Conservation (phyloP, 2,329 filamentous ascomycete genomes). For the Xylaria sp. region DNA sequence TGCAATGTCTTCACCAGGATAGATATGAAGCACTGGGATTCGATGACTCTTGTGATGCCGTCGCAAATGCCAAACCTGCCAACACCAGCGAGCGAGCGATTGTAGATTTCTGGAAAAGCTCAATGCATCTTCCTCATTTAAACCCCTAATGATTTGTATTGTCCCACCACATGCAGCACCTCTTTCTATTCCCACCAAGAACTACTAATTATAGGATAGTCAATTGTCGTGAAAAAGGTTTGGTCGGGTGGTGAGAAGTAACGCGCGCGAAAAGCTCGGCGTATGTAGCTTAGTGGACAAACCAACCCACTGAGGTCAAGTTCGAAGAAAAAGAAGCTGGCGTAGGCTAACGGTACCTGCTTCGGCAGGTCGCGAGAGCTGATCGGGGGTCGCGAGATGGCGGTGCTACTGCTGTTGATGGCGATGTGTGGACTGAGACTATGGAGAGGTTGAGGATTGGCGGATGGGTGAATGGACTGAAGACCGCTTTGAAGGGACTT, state of each 20-base stretch:
- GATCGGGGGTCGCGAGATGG: background rate
- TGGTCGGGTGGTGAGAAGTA: background rate
- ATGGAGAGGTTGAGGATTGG: constrained; percentile 6
- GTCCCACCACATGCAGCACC: constrained; percentile 19
- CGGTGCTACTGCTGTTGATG: constrained; percentile 1
- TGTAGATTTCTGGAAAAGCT: constrained; percentile 30
- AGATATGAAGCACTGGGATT: constrained; percentile 37
- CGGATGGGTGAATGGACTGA: constrained; percentile 9
- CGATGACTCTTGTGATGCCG: constrained; percentile 32
- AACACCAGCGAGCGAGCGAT: constrained; percentile 30
- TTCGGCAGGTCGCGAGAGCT: background rate
- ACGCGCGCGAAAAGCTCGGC: background rate
- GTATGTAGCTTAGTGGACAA: constrained; percentile 5
- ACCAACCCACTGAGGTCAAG: background rate
- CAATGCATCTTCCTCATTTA: constrained; percentile 29
- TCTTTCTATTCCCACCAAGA: constrained; percentile 22
- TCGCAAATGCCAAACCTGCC: constrained; percentile 32
- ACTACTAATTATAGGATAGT: constrained; percentile 28
- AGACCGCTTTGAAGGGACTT: background rate
- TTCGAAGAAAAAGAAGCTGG: background rate
- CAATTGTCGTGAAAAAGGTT: constrained; percentile 13
- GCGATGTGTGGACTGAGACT: constrained; percentile 6
- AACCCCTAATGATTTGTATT: constrained; percentile 23
- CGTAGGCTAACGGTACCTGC: background rate
- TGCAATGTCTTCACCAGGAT: constrained; percentile 37